Evolutionary conservation across 192 early-diverging fungal genomes (phyloP).

Genomic region (Tieghemiomyces parasiticus): DNA sequence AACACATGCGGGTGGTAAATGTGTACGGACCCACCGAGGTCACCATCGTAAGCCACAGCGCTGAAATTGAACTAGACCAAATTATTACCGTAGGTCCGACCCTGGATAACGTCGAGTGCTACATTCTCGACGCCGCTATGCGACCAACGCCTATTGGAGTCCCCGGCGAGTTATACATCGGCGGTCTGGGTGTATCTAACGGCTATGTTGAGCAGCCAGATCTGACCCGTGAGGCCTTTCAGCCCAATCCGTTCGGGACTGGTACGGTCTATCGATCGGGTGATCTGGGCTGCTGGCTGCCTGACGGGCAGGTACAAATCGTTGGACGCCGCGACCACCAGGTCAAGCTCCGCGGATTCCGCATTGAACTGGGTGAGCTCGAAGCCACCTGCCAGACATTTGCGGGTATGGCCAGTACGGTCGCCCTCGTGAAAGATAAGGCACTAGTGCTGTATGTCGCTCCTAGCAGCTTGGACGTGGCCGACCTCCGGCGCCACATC

Average conservation of each 20-base stretch:
- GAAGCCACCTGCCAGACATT: constrained; percentile 11
- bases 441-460: constrained; percentile 18
- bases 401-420: constrained; percentile 12
- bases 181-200: constrained; percentile 16
- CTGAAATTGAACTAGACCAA: not conserved
- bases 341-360: constrained; percentile 23
- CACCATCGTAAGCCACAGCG: constrained; percentile 5
- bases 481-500: not conserved
- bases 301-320: constrained; percentile 16
- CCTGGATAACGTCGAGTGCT: constrained; percentile 12
- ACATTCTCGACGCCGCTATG: constrained; percentile 15
- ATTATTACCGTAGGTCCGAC: constrained; percentile 15
- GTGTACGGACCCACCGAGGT: constrained; percentile 7
- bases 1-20: not conserved
- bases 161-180: constrained; percentile 22
- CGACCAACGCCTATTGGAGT: constrained; percentile 20
- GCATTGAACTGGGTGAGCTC: constrained; percentile 22
- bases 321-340: constrained; percentile 20
- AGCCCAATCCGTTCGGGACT: constrained; percentile 21
- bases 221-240: constrained; percentile 17
- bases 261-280: constrained; percentile 21
- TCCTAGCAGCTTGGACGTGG: constrained; percentile 10
- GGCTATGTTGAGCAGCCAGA: constrained; percentile 25
- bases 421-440: constrained; percentile 13
- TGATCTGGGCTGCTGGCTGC: constrained; percentile 17